These are phyloP conservation scores for Epichloe gansuensis DNA, from an alignment of 2,329 filamentous ascomycete genomes.

Conservation along the genomic window DNA sequence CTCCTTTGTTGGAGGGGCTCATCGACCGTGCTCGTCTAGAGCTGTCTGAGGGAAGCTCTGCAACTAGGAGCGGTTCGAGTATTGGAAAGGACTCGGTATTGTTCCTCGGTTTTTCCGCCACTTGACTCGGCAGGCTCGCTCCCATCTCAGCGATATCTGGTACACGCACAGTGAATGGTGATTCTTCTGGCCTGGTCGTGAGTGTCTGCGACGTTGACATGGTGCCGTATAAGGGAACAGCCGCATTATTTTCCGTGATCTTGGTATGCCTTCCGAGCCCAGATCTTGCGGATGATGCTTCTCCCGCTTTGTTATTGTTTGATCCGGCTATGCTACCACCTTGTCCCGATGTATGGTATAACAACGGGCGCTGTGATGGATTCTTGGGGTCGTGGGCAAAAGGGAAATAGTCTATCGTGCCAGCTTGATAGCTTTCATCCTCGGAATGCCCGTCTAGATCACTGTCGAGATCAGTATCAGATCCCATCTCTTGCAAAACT, in stretches of 20 bases:
- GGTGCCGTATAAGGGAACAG: constrained; percentile 20
- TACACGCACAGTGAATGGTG: constrained; percentile 5
- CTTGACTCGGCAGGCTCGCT: background rate
- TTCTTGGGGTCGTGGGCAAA: constrained; percentile 12
- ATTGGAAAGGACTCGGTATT: constrained; percentile 13
- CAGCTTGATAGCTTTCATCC: constrained; percentile 17
- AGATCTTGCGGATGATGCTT: constrained; percentile 9
- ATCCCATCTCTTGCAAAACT: constrained; percentile 34
- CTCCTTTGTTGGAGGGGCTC: constrained; percentile 14
- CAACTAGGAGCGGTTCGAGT: constrained; percentile 9
- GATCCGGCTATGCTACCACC: background rate
- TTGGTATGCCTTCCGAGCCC: constrained; percentile 9
- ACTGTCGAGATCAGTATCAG: constrained; percentile 18
- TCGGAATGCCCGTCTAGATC: constrained; percentile 20
- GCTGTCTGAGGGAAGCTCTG: constrained; percentile 3
- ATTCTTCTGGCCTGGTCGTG: background rate
- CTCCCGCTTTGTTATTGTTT: constrained; percentile 2
- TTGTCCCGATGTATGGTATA: constrained; percentile 1
- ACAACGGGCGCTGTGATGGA: constrained; percentile 11
- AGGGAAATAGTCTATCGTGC: constrained; percentile 16
- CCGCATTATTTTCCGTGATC: constrained; percentile 3
- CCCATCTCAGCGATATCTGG: constrained; percentile 5
- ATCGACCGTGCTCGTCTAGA: constrained; percentile 11
- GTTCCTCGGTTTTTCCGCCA: background rate
- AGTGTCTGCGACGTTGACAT: constrained; percentile 16